Conservation (phyloP, 2,329 filamentous ascomycete genomes). For the Gaeumannomyces sp. region DNA sequence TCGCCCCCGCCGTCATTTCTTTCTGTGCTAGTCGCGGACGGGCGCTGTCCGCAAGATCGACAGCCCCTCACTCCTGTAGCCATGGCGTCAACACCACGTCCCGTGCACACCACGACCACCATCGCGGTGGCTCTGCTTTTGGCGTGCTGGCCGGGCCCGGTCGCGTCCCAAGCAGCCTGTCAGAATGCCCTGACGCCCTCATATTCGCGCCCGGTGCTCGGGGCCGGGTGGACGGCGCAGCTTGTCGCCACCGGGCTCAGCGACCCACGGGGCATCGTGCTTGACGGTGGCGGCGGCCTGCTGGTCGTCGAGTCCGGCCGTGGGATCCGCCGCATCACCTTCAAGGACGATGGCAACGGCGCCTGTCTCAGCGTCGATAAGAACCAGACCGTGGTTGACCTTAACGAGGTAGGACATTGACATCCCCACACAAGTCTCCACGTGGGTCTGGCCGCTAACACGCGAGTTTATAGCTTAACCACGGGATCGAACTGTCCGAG, state of each 20-base stretch:
- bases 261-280: constrained; percentile 37
- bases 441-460: background rate
- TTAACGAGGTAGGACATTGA: constrained; percentile 24
- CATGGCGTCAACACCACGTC: background rate
- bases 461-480: constrained; percentile 39
- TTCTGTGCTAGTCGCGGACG: no score
- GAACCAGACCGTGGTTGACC: constrained; percentile 27
- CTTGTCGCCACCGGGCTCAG: constrained; percentile 26
- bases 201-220: constrained; percentile 23
- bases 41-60: background rate
- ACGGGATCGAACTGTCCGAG: constrained; percentile 46
- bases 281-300: constrained; percentile 39
- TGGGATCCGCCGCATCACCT: constrained; percentile 34
- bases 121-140: background rate
- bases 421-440: background rate
- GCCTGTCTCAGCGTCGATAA: constrained; percentile 34
- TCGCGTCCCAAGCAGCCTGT: constrained; percentile 17
- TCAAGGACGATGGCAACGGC: constrained; percentile 34
- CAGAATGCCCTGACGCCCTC: constrained; percentile 19
- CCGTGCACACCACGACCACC: background rate
- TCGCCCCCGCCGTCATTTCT: background rate
- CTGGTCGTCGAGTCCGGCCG: constrained; percentile 37
- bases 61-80: background rate
- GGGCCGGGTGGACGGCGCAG: constrained; percentile 27
- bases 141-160: constrained; percentile 5